Evolutionary conservation across 129 eudicot species (phyloP).

Genomic region (Flaveria ramosissima): DNA sequence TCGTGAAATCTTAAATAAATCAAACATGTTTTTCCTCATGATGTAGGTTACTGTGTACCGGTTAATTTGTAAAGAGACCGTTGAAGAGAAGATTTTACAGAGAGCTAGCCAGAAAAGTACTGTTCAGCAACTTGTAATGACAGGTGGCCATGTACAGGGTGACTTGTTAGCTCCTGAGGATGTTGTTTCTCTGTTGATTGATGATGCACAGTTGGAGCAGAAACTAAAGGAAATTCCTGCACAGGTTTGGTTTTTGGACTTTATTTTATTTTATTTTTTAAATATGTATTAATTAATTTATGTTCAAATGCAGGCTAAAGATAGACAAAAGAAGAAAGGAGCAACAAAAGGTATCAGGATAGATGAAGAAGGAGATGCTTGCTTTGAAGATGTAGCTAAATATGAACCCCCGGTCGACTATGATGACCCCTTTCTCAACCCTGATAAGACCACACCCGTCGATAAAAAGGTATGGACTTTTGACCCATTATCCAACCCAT

Average conservation of each 20-base stretch:
- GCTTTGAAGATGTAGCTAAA: conserved; percentile 67
- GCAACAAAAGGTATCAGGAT: conserved; percentile 70
- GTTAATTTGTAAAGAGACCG: conserved; percentile 85
- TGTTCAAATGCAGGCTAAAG: conserved; percentile 56
- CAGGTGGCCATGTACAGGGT: conserved; percentile 98
- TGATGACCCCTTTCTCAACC: conserved; percentile 42
- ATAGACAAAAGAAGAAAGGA: conserved; percentile 71
- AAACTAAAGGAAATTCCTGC: conserved; percentile 73
- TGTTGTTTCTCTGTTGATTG: conserved; percentile 85
- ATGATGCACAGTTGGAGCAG: conserved; percentile 82
- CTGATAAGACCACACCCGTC: conserved; percentile 46
- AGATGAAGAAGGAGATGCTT: conserved; percentile 87
- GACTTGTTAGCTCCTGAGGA: conserved; percentile 91
- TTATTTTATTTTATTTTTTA: not conserved
- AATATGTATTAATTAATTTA: not conserved
- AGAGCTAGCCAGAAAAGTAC: conserved; percentile 93
- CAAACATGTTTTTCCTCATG: conserved; percentile 4
- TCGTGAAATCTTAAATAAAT: not conserved
- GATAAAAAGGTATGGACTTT: conserved; percentile 50
- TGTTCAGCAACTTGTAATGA: conserved; percentile 95
- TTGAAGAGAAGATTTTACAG: conserved; percentile 88
- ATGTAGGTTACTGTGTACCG: conserved; percentile 83
- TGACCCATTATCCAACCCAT: conserved; percentile 2
- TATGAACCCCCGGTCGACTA: conserved; percentile 40
- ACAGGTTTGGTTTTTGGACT: conserved; percentile 34